These are phyloP conservation scores for Imleria badia DNA, from an alignment of 768 basidiomycete genomes.

Conservation along the genomic window DNA sequence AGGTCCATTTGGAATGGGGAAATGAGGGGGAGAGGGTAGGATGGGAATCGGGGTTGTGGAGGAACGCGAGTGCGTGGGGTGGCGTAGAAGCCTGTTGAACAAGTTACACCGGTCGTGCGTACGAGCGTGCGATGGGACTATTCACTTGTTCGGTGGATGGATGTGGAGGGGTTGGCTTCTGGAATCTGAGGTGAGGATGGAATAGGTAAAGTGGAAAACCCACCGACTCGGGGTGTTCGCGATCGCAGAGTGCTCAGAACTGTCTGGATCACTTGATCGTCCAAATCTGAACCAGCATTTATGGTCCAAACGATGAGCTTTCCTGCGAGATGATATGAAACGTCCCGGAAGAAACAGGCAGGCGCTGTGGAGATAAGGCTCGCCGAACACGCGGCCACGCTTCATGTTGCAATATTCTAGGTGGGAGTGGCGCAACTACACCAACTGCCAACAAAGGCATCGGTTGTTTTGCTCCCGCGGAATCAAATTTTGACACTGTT, in stretches of 20 bases:
- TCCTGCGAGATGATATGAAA: not conserved
- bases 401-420: not conserved
- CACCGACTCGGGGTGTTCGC: not conserved
- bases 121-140: not conserved
- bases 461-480: constrained; percentile 2
- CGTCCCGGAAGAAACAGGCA: not conserved
- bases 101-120: not conserved
- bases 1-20: constrained; percentile 10
- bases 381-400: not conserved
- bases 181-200: not conserved
- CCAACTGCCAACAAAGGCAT: not conserved
- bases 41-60: too few species aligned
- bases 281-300: not conserved
- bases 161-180: not conserved
- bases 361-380: not conserved
- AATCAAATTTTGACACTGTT: not conserved
- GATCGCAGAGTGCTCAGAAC: not conserved
- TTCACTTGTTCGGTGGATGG: not conserved
- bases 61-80: not conserved
- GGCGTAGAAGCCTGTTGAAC: not conserved
- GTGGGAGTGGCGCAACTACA: not conserved
- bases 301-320: not conserved
- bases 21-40: not conserved
- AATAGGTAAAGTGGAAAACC: not conserved
- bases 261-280: not conserved